Base-by-base conservation (phyloP, 2,329 filamentous ascomycete species). In the Cladophialophora bantiana region DNA sequence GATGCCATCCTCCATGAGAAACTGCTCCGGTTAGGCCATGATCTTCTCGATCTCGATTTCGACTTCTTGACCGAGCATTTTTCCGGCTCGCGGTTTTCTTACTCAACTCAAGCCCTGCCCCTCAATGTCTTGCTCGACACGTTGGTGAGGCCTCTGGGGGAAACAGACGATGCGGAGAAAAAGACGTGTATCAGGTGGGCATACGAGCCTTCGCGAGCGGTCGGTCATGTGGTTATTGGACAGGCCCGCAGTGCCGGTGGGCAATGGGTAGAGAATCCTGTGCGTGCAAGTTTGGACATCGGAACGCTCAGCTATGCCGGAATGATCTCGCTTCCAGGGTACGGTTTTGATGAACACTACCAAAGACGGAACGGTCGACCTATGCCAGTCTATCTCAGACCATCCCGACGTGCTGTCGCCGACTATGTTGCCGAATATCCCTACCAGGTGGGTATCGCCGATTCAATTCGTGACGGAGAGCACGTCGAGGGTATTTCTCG, bases 251-350 rank as follows among this genome's bases (percentile, higher is more conserved):
- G 80, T 48, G 78, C 85, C 1, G 86, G 86, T 15, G 86, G 86
- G 6, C 86, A 88, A 73, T 89, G 86, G 86, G 83, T 82, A 0
- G 84, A 86, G 58, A 83, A 85, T 64, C 81, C 83, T 0, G 78
- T 82, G 13, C 78, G 79, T 32, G 81, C 83, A 3, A 86, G 82
- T 73, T 83, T 82, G 75, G 81, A 87, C 64, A 87, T 88, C 68
- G 85, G 84, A 52, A 85, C 86, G 0, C 73, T 89, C 74, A 88
- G 86, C 74, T 88, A 89, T 77, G 85, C 86, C 2, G 85, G 86
- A 65, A 85, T 87, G 82, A 78, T 89, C 6, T 87, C 85, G 13
- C 77, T 89, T 32, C 86, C 86, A 0, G 86, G 84, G 0, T 88
- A 88, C 73, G 83, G 83, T 5, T 87, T 86, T 71, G 79, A 81